Evolutionary conservation across 2,329 filamentous ascomycete genomes (phyloP), one percentile per base, ranked within the genome.

Genomic region (Xylaria sp.): DNA sequence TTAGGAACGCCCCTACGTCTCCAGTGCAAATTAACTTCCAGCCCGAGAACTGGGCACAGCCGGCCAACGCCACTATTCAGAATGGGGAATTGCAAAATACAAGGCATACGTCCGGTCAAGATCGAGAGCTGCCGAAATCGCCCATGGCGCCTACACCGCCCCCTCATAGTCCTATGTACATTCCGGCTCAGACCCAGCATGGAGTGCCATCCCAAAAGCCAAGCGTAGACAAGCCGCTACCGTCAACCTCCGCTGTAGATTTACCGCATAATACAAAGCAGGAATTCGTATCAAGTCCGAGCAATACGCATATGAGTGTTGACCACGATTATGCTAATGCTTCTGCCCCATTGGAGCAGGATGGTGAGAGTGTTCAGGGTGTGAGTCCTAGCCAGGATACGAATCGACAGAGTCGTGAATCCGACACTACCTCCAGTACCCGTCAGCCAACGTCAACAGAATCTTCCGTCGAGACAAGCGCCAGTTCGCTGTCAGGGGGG

Each of bases 21-120:
- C 87, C 88, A 20, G 86, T 88, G 65, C 83, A 81, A 66, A 83
- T 89, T 63, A 88, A 86, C 74, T 84, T 87, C 65, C 85, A 85
- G 59, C 79, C 82, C 28, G 86, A 87, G 51, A 82, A 85, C 75
- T 88, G 85, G 85, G 81, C 82, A 23, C 82, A 82, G 73, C 84
- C 87, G 25, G 86, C 85, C 37, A 85, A 86, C 73, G 85, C 81
- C 37, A 82, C 84, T 72, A 84, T 90, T 67, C 86, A 88, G 75
- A 76, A 78, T 66, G 76, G 76, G 46, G 77, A 79, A 23, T 56
- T 75, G 74, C 41, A 62, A 44, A 51, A 34, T 70, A 72, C 41
- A 72, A 74, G 39, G 69, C 65, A 61, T 32, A 63, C 39, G 39
- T 60, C 63, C 1, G 60, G 32, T 60, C 62, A 65, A 66, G 77